Evolutionary conservation across 2,329 filamentous ascomycete genomes (phyloP), one percentile per base, ranked within the genome.

Genomic region (Trichophyton simii): DNA sequence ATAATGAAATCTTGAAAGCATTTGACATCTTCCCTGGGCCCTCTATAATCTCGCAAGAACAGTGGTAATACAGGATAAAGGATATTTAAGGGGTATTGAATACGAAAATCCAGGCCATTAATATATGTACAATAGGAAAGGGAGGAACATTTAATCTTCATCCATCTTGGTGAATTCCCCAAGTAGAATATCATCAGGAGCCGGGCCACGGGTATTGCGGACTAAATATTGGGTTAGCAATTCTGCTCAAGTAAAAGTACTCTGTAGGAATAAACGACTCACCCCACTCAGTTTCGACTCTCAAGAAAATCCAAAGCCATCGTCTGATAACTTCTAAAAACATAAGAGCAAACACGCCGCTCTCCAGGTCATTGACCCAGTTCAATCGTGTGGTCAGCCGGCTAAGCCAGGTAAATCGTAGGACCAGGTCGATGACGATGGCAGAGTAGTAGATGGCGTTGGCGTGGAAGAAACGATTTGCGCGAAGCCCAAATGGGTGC

Each of bases 291-390:
- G 90, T 91, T 79, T 99, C 94, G 46, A 95, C 86, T 8, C 94
- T 83, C 75, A 97, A 89, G 75, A 96, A 97, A 62, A 96, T 90
- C 94, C 94, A 99, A 63, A 97, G 82, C 91, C 92, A 97, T 62
- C 94, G 82, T 57, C 94, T 82, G 54, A 89, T 80, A 18, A 97
- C 88, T 76, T 99, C 94, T 9, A 96, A 78, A 52, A 89, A 80
- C 77, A 96, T 87, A 69, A 97, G 83, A 28, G 92, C 69, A 71
- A 96, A 99, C 52, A 97, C 88, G 6, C 89, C 89, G 61, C 86
- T 86, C 76, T 97, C 94, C 59, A 91, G 83, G 71, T 96, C 91
- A 67, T 88, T 87, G 61, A 95, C 85, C 71, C 88, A 88, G 71
- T 91, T 87, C 62, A 96, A 77, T 71, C 88, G 87, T 34, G 89